These are phyloP conservation scores for Lentinula edodes DNA, from an alignment of 768 basidiomycete species.

Conservation along the genomic window DNA sequence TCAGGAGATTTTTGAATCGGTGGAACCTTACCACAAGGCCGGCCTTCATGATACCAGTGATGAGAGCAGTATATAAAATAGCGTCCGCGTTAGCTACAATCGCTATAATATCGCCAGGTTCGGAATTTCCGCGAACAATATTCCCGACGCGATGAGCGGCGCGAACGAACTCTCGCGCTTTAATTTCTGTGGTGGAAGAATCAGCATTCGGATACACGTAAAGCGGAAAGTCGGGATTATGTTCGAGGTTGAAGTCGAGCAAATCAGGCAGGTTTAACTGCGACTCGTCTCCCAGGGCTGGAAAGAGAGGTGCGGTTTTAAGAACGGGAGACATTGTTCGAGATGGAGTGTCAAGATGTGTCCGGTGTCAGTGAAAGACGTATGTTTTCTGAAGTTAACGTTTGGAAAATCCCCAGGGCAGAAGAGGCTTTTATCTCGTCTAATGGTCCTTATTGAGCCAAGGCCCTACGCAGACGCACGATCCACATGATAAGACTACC, in stretches of 20 bases:
- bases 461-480: not conserved
- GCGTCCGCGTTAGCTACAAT: constrained; percentile 25
- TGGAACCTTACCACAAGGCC: constrained; percentile 21
- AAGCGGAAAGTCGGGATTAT: constrained; percentile 25
- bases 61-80: constrained; percentile 21
- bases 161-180: constrained; percentile 19
- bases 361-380: not conserved
- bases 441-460: not conserved
- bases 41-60: constrained; percentile 20
- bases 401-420: not conserved
- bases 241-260: constrained; percentile 27
- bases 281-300: not conserved
- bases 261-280: constrained; percentile 23
- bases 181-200: constrained; percentile 13
- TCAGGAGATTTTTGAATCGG: not conserved
- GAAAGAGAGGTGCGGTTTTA: not conserved
- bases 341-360: not conserved
- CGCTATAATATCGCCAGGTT: constrained; percentile 21
- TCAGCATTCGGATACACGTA: constrained; percentile 23
- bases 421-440: not conserved
- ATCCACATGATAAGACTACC: not conserved
- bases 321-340: not conserved
- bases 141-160: constrained; percentile 25
- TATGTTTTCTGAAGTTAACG: not conserved
- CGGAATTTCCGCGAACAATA: constrained; percentile 11